A percentile compares a stretch with the other conserved stretches of the same genome.
Evolutionary conservation across 1,284 basidiomycete species (phyloP).

Genomic region (Trichosporon inkin): DNA sequence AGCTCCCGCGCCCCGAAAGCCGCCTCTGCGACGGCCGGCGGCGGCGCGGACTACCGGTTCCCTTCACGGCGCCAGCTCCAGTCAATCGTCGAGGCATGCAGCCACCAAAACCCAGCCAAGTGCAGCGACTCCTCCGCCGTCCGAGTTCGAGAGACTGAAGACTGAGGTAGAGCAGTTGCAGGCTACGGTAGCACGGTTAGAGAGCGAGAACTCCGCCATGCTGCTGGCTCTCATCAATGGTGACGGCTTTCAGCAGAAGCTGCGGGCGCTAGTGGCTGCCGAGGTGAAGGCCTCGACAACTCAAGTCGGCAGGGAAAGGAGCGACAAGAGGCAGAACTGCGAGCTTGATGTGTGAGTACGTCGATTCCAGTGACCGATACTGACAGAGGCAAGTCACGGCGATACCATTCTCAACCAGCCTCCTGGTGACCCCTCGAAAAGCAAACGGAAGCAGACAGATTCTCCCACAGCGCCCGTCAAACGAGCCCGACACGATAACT

Average conservation of each 20-base stretch:
- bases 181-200: not conserved
- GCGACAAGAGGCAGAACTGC: not conserved
- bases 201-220: not conserved
- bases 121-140: not conserved
- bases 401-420: not conserved
- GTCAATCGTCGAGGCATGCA: not conserved
- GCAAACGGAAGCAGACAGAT: not conserved
- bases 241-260: not conserved
- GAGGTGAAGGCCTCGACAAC: not conserved
- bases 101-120: not conserved
- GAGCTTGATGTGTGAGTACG: not conserved
- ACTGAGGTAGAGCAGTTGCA: not conserved
- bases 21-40: no score
- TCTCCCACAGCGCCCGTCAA: not conserved
- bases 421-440: no score
- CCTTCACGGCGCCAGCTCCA: no score
- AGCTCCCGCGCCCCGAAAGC: no score
- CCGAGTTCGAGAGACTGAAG: not conserved
- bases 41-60: no score
- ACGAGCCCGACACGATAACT: not conserved
- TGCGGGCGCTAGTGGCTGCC: not conserved
- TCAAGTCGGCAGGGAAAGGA: no score
- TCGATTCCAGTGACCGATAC: not conserved
- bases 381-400: not conserved
- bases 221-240: not conserved